Base-by-base conservation (phyloP, 805 yeast species). In the Hemisphaericaspora nanyangensis region DNA sequence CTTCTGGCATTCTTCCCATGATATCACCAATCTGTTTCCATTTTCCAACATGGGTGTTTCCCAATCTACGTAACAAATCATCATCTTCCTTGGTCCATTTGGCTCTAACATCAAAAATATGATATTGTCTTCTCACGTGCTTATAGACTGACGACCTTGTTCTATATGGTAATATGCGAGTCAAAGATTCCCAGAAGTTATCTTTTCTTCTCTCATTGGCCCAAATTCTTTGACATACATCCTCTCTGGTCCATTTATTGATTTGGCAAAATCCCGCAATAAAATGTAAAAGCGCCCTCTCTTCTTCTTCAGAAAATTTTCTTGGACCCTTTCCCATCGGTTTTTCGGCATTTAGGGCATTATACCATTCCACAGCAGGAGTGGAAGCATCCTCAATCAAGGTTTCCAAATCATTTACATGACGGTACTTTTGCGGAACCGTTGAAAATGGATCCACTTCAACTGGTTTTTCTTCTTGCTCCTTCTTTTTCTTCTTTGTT, bases 1-100 rank as follows among this genome's bases (percentile, higher is more conserved):
- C 98, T 55, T 91, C 98, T 0, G 98, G 97, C 98, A 91, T 91
- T 52, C 98, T 72, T 11, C 85, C 87, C 77, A 91, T 70, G 6
- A 69, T 66, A 38, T 74, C 74, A 6, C 97, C 97, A 44, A 91
- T 85, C 29, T 71, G 69, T 49, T 87, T 87, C 98, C 98, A 91
- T 54, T 85, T 88, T 13, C 93, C 88, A 42, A 81, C 87, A 49
- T 78, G 76, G 18, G 80, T 78, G 7, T 73, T 60, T 8, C 86
- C 85, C 37, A 86, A 63, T 38, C 72, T 72, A 1, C 79, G 78
- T 38, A 91, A 68, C 34, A 73, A 71, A 28, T 65, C 74, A 59
- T 91, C 97, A 45, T 90, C 96, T 44, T 79, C 87, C 7, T 77
- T 68, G 1, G 85, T 81, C 98, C 98, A 91, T 54, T 81, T 87